These are phyloP conservation scores for Termitomyces titanicus DNA, from an alignment of 768 basidiomycete genomes.

Conservation along the genomic window DNA sequence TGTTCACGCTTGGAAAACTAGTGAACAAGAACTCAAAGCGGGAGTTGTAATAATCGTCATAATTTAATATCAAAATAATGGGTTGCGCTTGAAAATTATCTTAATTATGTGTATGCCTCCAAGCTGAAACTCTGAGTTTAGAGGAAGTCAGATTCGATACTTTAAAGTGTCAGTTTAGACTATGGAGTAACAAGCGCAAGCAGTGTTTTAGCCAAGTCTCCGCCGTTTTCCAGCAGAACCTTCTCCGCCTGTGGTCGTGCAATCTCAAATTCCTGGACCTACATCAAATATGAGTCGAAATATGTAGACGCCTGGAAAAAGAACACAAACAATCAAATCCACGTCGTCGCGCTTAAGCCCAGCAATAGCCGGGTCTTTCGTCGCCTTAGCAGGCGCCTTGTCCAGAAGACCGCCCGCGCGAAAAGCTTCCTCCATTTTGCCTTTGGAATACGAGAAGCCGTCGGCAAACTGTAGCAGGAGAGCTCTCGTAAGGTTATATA, in stretches of 20 bases:
- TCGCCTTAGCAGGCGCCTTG: slow-evolving; percentile 44
- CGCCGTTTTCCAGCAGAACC: slow-evolving; percentile 47
- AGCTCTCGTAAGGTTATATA: not conserved
- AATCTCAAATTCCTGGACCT: slow-evolving; percentile 68
- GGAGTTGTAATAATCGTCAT: too few species aligned
- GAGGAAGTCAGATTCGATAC: not conserved
- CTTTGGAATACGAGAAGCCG: slow-evolving; percentile 65
- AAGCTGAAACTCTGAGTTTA: not conserved
- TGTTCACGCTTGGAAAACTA: not conserved
- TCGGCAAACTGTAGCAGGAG: slow-evolving; percentile 49
- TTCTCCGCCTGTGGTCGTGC: slow-evolving; percentile 57
- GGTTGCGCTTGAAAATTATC: not conserved
- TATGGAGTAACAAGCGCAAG: slow-evolving; percentile 30
- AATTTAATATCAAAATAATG: not conserved
- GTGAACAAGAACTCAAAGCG: too few species aligned
- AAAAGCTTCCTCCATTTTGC: slow-evolving; percentile 63
- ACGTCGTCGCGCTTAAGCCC: slow-evolving; percentile 56
- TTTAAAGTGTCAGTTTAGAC: not conserved
- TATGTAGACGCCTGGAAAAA: not conserved
- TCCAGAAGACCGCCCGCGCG: slow-evolving; percentile 54
- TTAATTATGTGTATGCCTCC: not conserved
- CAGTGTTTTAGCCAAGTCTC: slow-evolving; percentile 51
- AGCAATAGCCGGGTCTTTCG: slow-evolving; percentile 36
- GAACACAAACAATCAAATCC: slow-evolving; percentile 53
- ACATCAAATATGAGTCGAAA: not conserved